Conservation (phyloP, 2,329 filamentous ascomycete genomes). For the Nannizziopsis arthrosporioides region DNA sequence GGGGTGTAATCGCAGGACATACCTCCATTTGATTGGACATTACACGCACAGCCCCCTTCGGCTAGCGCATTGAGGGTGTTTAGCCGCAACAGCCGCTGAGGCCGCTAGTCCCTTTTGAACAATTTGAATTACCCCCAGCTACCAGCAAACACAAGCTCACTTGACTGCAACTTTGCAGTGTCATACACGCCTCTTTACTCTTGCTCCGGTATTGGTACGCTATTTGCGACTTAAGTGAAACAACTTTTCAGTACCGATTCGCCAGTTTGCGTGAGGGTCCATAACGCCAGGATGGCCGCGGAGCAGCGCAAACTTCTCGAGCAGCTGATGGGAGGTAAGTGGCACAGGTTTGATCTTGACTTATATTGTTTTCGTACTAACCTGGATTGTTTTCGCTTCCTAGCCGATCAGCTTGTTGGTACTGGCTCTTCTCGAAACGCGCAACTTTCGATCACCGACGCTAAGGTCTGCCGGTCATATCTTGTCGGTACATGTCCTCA, state of each 20-base stretch:
- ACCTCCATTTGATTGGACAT: too few relatives aligned
- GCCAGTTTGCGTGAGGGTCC: background rate
- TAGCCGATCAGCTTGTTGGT: constrained; percentile 61
- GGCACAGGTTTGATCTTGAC: background rate
- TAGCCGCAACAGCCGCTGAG: background rate
- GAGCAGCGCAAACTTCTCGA: constrained; percentile 98
- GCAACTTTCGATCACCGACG: constrained; percentile 77
- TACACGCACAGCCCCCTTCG: background rate
- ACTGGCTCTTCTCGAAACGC: constrained; percentile 60
- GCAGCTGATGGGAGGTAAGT: constrained; percentile 59
- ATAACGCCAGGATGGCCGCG: constrained; percentile 57
- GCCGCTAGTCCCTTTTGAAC: background rate
- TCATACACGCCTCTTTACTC: too few relatives aligned
- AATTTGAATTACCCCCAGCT: background rate
- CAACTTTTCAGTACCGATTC: background rate
- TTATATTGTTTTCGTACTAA: constrained; percentile 20
- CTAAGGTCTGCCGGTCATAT: constrained; percentile 90
- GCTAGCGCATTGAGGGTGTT: background rate
- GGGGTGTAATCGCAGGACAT: too few relatives aligned
- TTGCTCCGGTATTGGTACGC: background rate
- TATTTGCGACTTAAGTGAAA: background rate
- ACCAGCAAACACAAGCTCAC: background rate
- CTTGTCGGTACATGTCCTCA: constrained; percentile 89
- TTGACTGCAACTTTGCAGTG: background rate
- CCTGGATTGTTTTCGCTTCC: constrained; percentile 10